Base-by-base conservation (phyloP, 768 basidiomycete species). In the Galerina marginata region DNA sequence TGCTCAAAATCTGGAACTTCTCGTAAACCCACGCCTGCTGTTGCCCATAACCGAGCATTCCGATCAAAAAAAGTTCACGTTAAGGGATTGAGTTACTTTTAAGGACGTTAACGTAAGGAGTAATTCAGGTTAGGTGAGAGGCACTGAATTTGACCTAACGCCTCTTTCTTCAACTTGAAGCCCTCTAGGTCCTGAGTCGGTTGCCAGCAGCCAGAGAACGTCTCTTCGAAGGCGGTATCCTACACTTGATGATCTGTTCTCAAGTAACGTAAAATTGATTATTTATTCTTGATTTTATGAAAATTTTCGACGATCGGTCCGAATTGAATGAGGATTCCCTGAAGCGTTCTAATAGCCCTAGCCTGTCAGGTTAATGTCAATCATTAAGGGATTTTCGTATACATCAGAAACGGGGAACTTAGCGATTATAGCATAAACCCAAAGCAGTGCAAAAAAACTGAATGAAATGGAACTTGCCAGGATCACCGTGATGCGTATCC, bases 11-110 rank as follows among this genome's bases (percentile, higher is more conserved):
- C 50, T 51, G 20, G 36, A 40, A 37, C 37, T 36, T 59, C 51
- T 59, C 51, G 51, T 59, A 53, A 53, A 12, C 39, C 20, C 51
- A 53, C 51, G 39, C 51, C 42, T 53, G 51, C 51, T 52, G 40
- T 42, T 20, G 38, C 38, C 20, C 37, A 44, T 53, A 46, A 45
- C 46, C 44, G 40, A 52, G 29, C 37, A 23, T 29, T 59, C 58
- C 58, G 58, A 59, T 59, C 58, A 59, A 59, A 39, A 38, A 26
- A 20, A 44, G 14, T 39, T 53, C 44, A 59, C 58, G 44, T 47
- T 45, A 53, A 54, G 52, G 40, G 39, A 47, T 47, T 40, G 47
- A 15, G 56, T 54, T 54, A 54, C 51, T 51, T 59, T 51, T 53
- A 37, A 36, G 36, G 14, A 2, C 40, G 6, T 40, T 43, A 43